These are phyloP conservation scores for Fusarium fracticaudum DNA, from an alignment of 2,329 filamentous ascomycete species.

Conservation along the genomic window DNA sequence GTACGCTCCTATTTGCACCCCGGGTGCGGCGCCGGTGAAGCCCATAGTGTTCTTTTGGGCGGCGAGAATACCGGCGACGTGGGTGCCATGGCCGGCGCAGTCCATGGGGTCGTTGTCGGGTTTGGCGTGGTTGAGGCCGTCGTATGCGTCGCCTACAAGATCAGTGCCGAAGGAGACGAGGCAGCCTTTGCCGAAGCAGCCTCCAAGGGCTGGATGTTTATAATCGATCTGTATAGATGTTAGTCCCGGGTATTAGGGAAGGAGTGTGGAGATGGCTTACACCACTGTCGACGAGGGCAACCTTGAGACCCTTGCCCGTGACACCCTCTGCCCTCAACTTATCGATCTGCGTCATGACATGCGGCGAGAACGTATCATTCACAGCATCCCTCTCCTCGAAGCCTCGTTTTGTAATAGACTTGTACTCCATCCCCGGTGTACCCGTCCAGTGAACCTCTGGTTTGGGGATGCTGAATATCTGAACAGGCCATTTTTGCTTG, in stretches of 20 bases:
- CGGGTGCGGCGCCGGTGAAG: constrained; percentile 67
- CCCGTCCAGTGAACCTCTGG: constrained; percentile 55
- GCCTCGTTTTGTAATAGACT: constrained; percentile 27
- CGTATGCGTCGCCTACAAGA: constrained; percentile 65
- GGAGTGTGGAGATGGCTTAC: constrained; percentile 49
- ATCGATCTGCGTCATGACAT: constrained; percentile 66
- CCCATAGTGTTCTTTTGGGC: constrained; percentile 63
- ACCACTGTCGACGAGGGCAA: constrained; percentile 64
- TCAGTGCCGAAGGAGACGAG: constrained; percentile 67
- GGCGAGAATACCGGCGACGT: constrained; percentile 70
- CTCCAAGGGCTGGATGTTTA: constrained; percentile 69
- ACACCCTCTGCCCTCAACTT: constrained; percentile 59
- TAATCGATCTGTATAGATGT: constrained; percentile 62
- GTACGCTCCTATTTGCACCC: constrained; percentile 65
- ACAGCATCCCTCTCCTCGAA: constrained; percentile 16
- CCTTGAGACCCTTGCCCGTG: constrained; percentile 61
- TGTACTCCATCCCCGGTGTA: constrained; percentile 38
- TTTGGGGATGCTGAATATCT: constrained; percentile 56
- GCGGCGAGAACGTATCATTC: constrained; percentile 57
- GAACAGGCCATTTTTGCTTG: constrained; percentile 61
- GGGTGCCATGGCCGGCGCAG: constrained; percentile 68
- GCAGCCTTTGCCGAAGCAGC: constrained; percentile 69
- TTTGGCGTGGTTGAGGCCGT: constrained; percentile 50
- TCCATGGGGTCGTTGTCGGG: constrained; percentile 64
- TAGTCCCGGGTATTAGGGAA: not conserved